Evolutionary conservation across 805 yeast genomes (phyloP), one percentile per base, ranked within the genome.

Genomic region (Saccharomycopsis amapae): DNA sequence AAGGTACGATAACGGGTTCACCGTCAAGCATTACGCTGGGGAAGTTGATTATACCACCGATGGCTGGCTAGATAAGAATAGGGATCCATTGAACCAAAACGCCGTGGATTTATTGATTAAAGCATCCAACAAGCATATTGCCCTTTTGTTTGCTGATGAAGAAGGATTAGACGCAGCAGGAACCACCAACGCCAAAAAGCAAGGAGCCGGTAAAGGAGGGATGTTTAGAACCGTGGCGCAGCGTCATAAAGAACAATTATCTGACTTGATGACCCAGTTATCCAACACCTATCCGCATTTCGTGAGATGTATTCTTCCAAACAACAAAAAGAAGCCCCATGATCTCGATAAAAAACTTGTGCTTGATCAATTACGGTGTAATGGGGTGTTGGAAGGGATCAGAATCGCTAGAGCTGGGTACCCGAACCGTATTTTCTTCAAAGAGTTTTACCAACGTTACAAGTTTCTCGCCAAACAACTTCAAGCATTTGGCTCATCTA

Each of bases 341-440:
- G 66, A 69, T 32, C 84, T 93, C 56, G 87, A 86, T 56, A 86
- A 82, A 55, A 66, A 65, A 25, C 66, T 93, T 20, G 95, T 93
- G 5, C 67, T 93, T 38, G 90, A 85, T 43, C 99, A 93, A 64
- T 69, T 93, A 51, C 72, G 96, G 52, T 93, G 97, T 59, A 93
- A 93, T 59, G 99, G 99, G 74, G 99, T 93, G 13, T 66, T 93
- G 42, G 99, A 93, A 69, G 99, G 99, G 51, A 93, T 93, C 25
- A 75, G 98, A 62, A 93, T 93, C 49, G 96, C 97, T 0, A 75
- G 99, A 53, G 87, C 96, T 6, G 99, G 99, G 2, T 93, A 83
- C 62, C 99, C 99, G 4, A 93, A 93, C 62, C 76, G 96, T 53
- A 78, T 90, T 59, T 76, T 80, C 24, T 90, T 89, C 62, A 76